These are phyloP conservation scores for Hortiboletus rubellus DNA, from an alignment of 1,284 basidiomycete genomes.

Conservation along the genomic window DNA sequence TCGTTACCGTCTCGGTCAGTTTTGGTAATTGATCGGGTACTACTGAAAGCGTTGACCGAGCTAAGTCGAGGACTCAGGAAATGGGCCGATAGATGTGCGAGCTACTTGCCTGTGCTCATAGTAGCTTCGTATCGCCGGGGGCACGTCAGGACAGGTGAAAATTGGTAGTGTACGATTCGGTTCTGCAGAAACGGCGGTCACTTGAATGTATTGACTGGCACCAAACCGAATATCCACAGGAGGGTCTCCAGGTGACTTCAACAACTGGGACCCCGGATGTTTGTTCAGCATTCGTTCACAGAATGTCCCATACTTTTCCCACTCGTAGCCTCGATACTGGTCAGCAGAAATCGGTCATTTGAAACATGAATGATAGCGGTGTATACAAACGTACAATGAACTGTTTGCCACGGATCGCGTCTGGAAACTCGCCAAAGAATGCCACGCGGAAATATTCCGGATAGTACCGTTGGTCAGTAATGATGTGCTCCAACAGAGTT, in stretches of 20 bases:
- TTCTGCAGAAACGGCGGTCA: conserved; percentile 83
- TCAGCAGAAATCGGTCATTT: conserved; percentile 7
- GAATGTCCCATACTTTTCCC: conserved; percentile 87
- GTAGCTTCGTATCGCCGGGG: conserved; percentile 78
- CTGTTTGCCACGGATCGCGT: conserved; percentile 80
- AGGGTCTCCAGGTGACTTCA: conserved; percentile 77
- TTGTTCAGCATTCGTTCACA: conserved; percentile 93
- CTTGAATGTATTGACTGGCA: conserved; percentile 85
- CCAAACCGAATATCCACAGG: conserved; percentile 80
- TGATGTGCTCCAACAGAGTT: conserved; percentile 79
- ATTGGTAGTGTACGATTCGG: conserved; percentile 78
- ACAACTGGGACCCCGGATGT: conserved; percentile 82
- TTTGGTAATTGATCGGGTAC: conserved; percentile 68
- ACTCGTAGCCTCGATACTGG: conserved; percentile 87
- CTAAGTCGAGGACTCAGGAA: conserved; percentile 40
- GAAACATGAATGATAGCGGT: not conserved
- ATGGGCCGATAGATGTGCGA: not conserved
- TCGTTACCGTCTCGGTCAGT: conserved; percentile 60
- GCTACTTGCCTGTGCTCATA: conserved; percentile 76
- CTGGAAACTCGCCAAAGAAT: conserved; percentile 90
- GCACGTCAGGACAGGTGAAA: conserved; percentile 85
- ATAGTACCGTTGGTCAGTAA: conserved; percentile 80
- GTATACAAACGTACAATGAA: conserved; percentile 65
- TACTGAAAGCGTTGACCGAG: conserved; percentile 80
- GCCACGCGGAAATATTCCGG: conserved; percentile 93